Evolutionary conservation across 2,329 filamentous ascomycete species (phyloP).

Genomic region (Gaeumannomyces tritici): DNA sequence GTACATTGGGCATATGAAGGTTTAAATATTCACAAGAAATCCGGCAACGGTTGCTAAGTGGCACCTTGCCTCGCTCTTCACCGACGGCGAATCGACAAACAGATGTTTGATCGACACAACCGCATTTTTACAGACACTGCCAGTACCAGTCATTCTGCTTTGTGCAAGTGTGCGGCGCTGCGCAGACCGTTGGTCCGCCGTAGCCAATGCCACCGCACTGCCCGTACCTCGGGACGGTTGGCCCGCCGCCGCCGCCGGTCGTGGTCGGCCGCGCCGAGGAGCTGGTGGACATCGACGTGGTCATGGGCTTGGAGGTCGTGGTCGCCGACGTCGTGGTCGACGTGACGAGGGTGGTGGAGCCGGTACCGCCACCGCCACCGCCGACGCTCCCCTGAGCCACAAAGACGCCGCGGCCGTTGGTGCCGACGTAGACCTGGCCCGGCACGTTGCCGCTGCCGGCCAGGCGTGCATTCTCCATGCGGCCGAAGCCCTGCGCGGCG

Average conservation of each 20-base stretch:
- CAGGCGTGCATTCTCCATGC: constrained; percentile 27
- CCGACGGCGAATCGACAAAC: too few relatives aligned
- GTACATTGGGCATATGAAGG: too few relatives aligned
- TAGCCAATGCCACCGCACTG: background rate
- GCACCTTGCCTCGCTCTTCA: background rate
- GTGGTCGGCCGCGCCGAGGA: background rate
- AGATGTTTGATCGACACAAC: background rate
- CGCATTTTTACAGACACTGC: background rate
- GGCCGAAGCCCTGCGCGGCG: constrained; percentile 29
- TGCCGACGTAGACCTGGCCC: constrained; percentile 37
- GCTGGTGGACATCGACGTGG: background rate
- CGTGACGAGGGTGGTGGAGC: constrained; percentile 1
- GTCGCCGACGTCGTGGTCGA: constrained; percentile 1
- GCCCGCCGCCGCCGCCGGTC: background rate
- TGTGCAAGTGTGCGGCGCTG: background rate
- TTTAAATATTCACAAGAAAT: too few relatives aligned
- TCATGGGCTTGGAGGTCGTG: background rate
- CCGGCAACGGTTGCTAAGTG: too few relatives aligned
- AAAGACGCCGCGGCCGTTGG: constrained; percentile 38
- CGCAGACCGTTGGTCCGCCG: background rate
- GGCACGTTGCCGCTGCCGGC: constrained; percentile 35
- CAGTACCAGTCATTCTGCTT: background rate
- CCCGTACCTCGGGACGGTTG: background rate
- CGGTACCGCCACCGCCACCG: constrained; percentile 6
- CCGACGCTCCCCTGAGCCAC: constrained; percentile 18